Conservation (phyloP, 257 asterid genomes). For the Petunia axillaris region DNA sequence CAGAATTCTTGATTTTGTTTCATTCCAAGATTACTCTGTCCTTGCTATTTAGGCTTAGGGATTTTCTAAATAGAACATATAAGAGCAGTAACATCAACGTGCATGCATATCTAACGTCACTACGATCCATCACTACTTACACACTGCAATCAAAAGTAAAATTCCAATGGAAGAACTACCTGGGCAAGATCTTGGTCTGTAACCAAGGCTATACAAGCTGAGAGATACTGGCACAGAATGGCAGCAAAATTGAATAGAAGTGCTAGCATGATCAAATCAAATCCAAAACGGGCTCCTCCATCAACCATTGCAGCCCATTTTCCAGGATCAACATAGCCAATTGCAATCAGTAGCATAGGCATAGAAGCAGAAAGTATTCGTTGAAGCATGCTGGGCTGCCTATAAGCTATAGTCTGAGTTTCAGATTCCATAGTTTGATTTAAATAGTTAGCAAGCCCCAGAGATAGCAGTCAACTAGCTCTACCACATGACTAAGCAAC, state of each 20-base stretch:
- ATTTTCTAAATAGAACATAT: not conserved
- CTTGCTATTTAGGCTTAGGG: not conserved
- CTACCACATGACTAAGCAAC: constrained; percentile 38
- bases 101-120: constrained; percentile 1
- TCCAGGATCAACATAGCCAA: constrained; percentile 96
- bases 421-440: constrained; percentile 56
- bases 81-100: constrained; percentile 17
- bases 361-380: constrained; percentile 75
- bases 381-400: constrained; percentile 46
- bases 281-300: constrained; percentile 89
- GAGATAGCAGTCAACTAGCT: constrained; percentile 30
- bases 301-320: constrained; percentile 93
- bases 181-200: constrained; percentile 89
- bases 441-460: constrained; percentile 34
- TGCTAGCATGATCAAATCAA: constrained; percentile 61
- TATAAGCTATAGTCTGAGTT: constrained; percentile 37
- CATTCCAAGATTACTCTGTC: not conserved
- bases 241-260: constrained; percentile 70
- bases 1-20: not conserved
- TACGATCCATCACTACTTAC: not conserved
- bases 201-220: constrained; percentile 81
- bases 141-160: not conserved
- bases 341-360: constrained; percentile 79
- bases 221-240: constrained; percentile 81
- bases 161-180: constrained; percentile 46